A percentile compares a stretch with the other conserved stretches of the same genome.
These are phyloP conservation scores for Botryococcus braunii DNA, from an alignment of 163 green algal species.

Conservation along the genomic window DNA sequence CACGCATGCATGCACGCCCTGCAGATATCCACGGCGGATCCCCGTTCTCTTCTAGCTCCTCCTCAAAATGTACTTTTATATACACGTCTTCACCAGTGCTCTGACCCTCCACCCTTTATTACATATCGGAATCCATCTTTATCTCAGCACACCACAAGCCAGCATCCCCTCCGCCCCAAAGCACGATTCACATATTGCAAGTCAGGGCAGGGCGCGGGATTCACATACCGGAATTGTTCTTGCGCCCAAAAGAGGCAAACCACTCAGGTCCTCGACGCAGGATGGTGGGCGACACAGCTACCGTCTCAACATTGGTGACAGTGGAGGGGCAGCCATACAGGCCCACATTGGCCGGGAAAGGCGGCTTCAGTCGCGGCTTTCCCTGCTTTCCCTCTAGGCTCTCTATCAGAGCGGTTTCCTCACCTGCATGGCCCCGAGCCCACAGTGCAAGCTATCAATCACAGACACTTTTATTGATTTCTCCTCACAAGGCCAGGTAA, in stretches of 20 bases:
- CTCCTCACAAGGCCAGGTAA: too few relatives aligned
- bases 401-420: conserved; percentile 98
- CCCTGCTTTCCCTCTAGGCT: conserved; percentile 92
- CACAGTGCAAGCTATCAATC: too few relatives aligned
- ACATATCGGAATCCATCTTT: too few relatives aligned
- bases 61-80: background rate
- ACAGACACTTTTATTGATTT: too few relatives aligned
- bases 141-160: too few relatives aligned
- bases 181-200: background rate
- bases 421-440: too few relatives aligned
- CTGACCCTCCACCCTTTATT: too few relatives aligned
- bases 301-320: conserved; percentile 98
- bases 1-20: background rate
- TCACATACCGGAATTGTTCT: conserved; percentile 80
- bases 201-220: background rate
- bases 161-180: too few relatives aligned
- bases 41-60: too few relatives aligned
- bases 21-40: too few relatives aligned
- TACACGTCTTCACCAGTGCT: background rate
- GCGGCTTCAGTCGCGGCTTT: conserved; percentile 97
- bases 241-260: conserved; percentile 93
- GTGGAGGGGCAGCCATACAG: conserved; percentile 98
- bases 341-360: conserved; percentile 94
- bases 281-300: conserved; percentile 94
- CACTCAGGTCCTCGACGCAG: conserved; percentile 90